Evolutionary conservation across 1,284 basidiomycete species (phyloP), one percentile per base, ranked within the genome.

Genomic region (Inonotus obliquus): DNA sequence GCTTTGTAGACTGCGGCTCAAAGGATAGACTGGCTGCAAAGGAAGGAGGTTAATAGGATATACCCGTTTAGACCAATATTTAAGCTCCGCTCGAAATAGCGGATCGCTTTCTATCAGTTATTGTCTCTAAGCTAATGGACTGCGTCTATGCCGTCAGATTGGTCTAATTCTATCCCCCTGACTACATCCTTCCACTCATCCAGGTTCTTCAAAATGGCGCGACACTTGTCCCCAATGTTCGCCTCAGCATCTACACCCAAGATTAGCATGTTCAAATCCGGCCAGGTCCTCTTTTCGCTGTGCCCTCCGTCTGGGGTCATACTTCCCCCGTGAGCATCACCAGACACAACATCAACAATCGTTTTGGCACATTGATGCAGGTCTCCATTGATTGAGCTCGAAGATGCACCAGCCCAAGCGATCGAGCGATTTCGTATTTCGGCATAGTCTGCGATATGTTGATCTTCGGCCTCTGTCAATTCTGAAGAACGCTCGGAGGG

Each of bases 121-220:
- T n/a, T n/a, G n/a, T n/a, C n/a, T n/a, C n/a, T n/a, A n/a, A n/a
- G n/a, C n/a, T n/a, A n/a, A n/a, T n/a, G n/a, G n/a, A n/a, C n/a
- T n/a, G n/a, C n/a, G n/a, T n/a, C n/a, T n/a, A n/a, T n/a, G n/a
- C n/a, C n/a, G n/a, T n/a, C n/a, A n/a, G n/a, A n/a, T n/a, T n/a
- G n/a, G 29, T 57, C 56, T 21, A 62, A 38, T n/a, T 57, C 61
- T 13, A 67, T 62, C 5, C 60, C 52, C 37, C 53, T 57, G 27
- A 54, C 51, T 35, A 66, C 61, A 48, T 66, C 61, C n/a, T 57
- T 37, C 65, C 65, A 66, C 17, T 63, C 61, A 21, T 66, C 61
- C 39, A 66, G 37, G 38, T 41, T 60, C 25, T 49, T 39, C 27
- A 65, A 27, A 1, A 63, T 55, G 5, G 27, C 44, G 25, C 55